These are phyloP conservation scores for Sinapis alba DNA, from an alignment of 441 rosid species.

Conservation along the genomic window DNA sequence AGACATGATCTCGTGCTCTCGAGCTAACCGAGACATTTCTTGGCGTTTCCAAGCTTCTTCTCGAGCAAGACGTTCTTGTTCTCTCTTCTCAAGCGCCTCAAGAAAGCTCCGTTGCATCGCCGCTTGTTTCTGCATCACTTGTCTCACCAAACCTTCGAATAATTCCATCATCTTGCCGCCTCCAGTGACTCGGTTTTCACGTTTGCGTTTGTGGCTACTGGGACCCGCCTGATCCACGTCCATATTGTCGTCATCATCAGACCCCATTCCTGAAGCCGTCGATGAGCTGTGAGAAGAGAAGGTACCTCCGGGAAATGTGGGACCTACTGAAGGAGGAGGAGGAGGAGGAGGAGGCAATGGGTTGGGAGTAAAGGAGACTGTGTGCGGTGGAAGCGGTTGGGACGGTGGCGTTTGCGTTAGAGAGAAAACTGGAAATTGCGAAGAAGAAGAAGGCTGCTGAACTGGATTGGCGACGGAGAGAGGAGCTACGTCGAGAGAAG, in stretches of 20 bases:
- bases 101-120: slow-evolving; percentile 68
- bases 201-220: slow-evolving; percentile 69
- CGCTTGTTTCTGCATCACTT: slow-evolving; percentile 79
- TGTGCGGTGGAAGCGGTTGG: slow-evolving; percentile 21
- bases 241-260: slow-evolving; percentile 46
- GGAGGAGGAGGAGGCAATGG: slow-evolving; percentile 9
- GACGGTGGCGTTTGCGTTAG: slow-evolving; percentile 2
- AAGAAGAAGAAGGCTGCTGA: slow-evolving; percentile 42
- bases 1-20: slow-evolving; percentile 62
- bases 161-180: slow-evolving; percentile 65
- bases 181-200: slow-evolving; percentile 40
- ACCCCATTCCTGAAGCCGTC: slow-evolving; percentile 54
- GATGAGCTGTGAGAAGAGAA: slow-evolving; percentile 70
- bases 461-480: slow-evolving; percentile 63
- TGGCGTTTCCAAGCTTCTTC: slow-evolving; percentile 81
- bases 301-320: slow-evolving; percentile 33
- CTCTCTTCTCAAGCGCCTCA: slow-evolving; percentile 73
- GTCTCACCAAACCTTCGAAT: slow-evolving; percentile 64
- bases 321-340: not conserved
- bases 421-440: slow-evolving; percentile 20
- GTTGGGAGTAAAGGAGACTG: slow-evolving; percentile 27
- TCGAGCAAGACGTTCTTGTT: slow-evolving; percentile 63
- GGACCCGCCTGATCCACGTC: slow-evolving; percentile 46
- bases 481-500: slow-evolving; percentile 54
- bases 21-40: slow-evolving; percentile 59